These are phyloP conservation scores for Candida takata DNA, from an alignment of 805 yeast species.

Conservation along the genomic window DNA sequence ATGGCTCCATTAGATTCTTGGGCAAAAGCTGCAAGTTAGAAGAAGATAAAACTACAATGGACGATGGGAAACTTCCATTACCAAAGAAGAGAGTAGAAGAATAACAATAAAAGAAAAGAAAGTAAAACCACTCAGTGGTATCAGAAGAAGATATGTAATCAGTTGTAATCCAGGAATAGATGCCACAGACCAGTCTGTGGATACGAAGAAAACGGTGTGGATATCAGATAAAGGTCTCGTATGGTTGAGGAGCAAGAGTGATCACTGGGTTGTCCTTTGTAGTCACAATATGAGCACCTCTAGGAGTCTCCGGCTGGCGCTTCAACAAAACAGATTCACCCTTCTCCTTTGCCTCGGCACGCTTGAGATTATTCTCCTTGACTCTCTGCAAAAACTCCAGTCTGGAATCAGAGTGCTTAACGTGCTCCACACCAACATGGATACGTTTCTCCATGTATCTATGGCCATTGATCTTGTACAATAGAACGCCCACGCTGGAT, in stretches of 20 bases:
- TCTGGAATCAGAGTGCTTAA: conserved; percentile 98
- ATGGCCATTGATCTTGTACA: conserved; percentile 96
- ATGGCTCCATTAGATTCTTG: too few relatives aligned
- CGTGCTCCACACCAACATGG: conserved; percentile 95
- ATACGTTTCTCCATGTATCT: conserved; percentile 97
- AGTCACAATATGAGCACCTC: conserved; percentile 76
- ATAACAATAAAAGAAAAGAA: too few relatives aligned
- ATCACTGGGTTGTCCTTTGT: conserved; percentile 78
- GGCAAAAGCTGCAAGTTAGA: too few relatives aligned
- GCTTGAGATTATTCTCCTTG: conserved; percentile 86
- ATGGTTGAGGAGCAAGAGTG: conserved; percentile 95
- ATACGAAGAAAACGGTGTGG: too few relatives aligned
- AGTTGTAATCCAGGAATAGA: too few relatives aligned
- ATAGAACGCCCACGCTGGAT: conserved; percentile 92
- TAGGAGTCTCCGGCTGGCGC: conserved; percentile 97
- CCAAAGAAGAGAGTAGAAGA: too few relatives aligned
- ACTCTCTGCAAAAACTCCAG: conserved; percentile 96
- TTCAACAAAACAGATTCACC: conserved; percentile 85
- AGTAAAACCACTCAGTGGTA: too few relatives aligned
- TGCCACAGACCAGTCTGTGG: too few relatives aligned
- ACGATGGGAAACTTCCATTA: too few relatives aligned
- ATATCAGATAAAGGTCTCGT: conserved; percentile 91
- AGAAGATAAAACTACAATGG: too few relatives aligned
- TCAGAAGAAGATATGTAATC: too few relatives aligned
- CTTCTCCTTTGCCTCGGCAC: conserved; percentile 84